Base-by-base conservation (phyloP, 2,329 filamentous ascomycete species). In the Diplocarpon rosae region DNA sequence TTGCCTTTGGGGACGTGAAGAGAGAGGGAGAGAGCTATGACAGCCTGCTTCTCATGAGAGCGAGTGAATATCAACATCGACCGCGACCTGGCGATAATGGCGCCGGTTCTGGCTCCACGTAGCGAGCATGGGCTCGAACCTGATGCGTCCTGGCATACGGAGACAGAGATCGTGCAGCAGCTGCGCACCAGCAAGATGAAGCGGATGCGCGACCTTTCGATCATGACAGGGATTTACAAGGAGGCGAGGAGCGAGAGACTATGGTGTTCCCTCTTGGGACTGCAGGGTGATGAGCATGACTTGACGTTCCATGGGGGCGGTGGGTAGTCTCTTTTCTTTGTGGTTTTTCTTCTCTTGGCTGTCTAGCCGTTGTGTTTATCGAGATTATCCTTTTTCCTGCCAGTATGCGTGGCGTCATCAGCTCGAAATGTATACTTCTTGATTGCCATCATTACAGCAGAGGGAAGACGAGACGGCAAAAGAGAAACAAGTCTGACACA, bases 271-370 rank as follows among this genome's bases (percentile, higher is more conserved):
- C 43, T 34, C 13, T 54, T 47, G 2, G 78, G 78, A 0, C 68
- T 80, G 12, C 67, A 71, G 13, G 69, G 63, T 5, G 79, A 83
- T 48, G 75, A 81, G 55, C 78, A 82, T 46, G 76, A 80, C 42
- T 70, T 68, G 20, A 72, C 70, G 0, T 75, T 76, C 42, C 79
- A 83, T 47, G 76, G 77, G 6, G 76, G 77, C 0, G 20, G 20
- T 24, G 20, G 20, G 20, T 24, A 24, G 20, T 24, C 20, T 24
- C 7, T 24, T 7, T 24, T 24, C 20, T 24, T 24, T 24, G 20
- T 24, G 3, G 4, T 7, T 24, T 4, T 24, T 24, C 20, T 24
- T 24, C 20, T 24, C 7, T 24, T 24, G 20, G 4, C 20, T 24
- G 20, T 24, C 20, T 24, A 7, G 3, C 20, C 7, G 7, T 3